Percentiles rank a stretch among this genome's conserved stretches.
These are phyloP conservation scores for Scorias spongiosa DNA, from an alignment of 2,329 filamentous ascomycete species.

Conservation along the genomic window DNA sequence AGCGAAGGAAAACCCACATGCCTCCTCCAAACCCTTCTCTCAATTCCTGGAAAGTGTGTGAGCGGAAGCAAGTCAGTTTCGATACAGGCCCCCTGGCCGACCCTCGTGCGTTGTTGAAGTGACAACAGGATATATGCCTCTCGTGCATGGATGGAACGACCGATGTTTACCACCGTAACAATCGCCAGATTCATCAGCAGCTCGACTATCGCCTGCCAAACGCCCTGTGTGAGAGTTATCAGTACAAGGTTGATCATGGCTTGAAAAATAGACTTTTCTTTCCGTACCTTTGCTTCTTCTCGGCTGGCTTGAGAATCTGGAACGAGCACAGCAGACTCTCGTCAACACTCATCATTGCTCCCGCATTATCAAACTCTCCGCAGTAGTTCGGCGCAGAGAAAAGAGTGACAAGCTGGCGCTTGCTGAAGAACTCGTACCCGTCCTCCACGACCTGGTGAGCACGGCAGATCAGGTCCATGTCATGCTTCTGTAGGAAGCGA, in stretches of 20 bases:
- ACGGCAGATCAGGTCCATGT: conserved; percentile 98
- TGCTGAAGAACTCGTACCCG: conserved; percentile 98
- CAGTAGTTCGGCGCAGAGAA: conserved; percentile 99
- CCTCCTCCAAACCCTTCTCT: no score
- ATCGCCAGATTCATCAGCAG: not conserved
- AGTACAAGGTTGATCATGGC: conserved; percentile 51
- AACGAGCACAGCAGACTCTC: conserved; percentile 97
- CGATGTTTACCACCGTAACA: not conserved
- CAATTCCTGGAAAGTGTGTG: no score
- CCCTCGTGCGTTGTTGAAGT: no score
- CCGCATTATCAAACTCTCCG: conserved; percentile 97
- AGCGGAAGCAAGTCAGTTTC: no score
- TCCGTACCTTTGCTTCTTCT: conserved; percentile 99
- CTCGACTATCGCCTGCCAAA: conserved; percentile 76
- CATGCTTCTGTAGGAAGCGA: conserved; percentile 94
- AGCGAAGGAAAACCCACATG: no score
- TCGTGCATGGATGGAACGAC: not conserved
- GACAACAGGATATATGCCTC: no score
- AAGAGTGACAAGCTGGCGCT: conserved; percentile 89
- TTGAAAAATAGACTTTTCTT: conserved; percentile 55
- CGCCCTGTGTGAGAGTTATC: conserved; percentile 65
- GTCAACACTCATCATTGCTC: conserved; percentile 99
- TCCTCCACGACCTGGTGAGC: conserved; percentile 98
- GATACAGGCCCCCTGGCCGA: no score
- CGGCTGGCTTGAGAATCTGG: conserved; percentile 98